Percentiles rank a stretch among this genome's conserved stretches.
Evolutionary conservation across 2,329 filamentous ascomycete species (phyloP).

Genomic region (Cercospora zeae-maydis): DNA sequence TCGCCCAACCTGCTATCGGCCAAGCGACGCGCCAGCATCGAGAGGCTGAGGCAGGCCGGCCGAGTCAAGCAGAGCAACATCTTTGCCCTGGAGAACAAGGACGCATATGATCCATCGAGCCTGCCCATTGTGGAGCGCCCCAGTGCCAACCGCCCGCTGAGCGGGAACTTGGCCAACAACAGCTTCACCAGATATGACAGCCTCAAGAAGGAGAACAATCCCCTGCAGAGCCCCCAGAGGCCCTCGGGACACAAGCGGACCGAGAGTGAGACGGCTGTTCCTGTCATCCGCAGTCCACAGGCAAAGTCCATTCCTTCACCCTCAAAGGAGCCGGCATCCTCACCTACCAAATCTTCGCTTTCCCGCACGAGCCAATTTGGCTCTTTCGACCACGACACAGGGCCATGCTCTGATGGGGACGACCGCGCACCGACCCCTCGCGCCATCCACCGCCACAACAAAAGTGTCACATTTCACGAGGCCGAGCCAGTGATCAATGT

Average conservation of each 20-base stretch:
- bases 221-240: constrained; percentile 31
- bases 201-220: constrained; percentile 39
- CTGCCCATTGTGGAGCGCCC: constrained; percentile 78
- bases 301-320: constrained; percentile 29
- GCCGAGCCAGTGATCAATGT: constrained; percentile 93
- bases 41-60: constrained; percentile 90
- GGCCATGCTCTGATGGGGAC: constrained; percentile 63
- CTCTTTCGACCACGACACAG: constrained; percentile 36
- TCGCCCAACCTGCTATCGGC: constrained; percentile 59
- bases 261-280: constrained; percentile 60
- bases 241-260: constrained; percentile 39
- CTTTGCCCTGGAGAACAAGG: constrained; percentile 85
- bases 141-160: constrained; percentile 57
- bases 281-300: constrained; percentile 52
- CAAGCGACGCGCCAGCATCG: constrained; percentile 82
- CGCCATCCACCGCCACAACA: constrained; percentile 75
- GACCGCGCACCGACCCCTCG: constrained; percentile 61
- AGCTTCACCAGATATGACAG: constrained; percentile 60
- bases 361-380: constrained; percentile 62
- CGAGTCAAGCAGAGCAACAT: constrained; percentile 98
- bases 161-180: constrained; percentile 64
- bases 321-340: constrained; percentile 63
- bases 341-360: constrained; percentile 86
- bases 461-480: constrained; percentile 95
- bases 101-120: constrained; percentile 83